Conservation (phyloP, 1,284 basidiomycete species). For the Vanrija sp. region DNA sequence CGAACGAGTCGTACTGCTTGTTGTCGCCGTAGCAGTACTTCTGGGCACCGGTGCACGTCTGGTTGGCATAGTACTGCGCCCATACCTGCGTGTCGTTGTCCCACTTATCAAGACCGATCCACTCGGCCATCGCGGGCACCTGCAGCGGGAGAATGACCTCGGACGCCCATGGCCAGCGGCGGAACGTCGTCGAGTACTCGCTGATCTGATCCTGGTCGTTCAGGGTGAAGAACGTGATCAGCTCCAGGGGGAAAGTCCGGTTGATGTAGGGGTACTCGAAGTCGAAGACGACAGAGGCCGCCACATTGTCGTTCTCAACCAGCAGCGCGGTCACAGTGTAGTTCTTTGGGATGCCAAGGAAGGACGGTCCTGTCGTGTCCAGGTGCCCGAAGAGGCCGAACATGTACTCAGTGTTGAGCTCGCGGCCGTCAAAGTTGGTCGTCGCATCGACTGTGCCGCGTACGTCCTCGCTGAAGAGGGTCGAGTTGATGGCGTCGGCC, state of each 20-base stretch:
- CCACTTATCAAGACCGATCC: neutral
- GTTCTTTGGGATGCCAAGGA: neutral
- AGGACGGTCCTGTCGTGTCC: neutral
- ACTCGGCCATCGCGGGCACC: neutral
- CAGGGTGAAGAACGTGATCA: neutral
- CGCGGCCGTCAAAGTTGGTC: neutral
- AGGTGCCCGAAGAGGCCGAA: slow-evolving; percentile 1
- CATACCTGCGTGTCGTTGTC: neutral
- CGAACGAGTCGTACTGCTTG: neutral
- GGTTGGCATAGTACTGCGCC: neutral
- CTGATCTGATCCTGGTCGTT: neutral
- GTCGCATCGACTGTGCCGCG: neutral
- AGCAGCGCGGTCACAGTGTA: neutral
- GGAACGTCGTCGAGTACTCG: neutral
- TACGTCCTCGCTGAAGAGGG: neutral
- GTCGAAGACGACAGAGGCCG: neutral
- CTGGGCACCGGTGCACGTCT: neutral
- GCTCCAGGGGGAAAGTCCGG: neutral
- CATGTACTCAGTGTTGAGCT: slow-evolving; percentile 1
- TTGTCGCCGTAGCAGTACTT: slow-evolving; percentile 1
- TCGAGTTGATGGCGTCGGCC: neutral
- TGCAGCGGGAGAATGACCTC: neutral
- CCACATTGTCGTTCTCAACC: slow-evolving; percentile 1
- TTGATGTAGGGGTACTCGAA: slow-evolving; percentile 1
- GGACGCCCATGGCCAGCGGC: slow-evolving; percentile 2